A percentile compares a stretch with the other conserved stretches of the same genome.
phyloP scores from a whole-genome alignment of 2,329 filamentous ascomycete genomes.

The Seiridium unicorne region DNA sequence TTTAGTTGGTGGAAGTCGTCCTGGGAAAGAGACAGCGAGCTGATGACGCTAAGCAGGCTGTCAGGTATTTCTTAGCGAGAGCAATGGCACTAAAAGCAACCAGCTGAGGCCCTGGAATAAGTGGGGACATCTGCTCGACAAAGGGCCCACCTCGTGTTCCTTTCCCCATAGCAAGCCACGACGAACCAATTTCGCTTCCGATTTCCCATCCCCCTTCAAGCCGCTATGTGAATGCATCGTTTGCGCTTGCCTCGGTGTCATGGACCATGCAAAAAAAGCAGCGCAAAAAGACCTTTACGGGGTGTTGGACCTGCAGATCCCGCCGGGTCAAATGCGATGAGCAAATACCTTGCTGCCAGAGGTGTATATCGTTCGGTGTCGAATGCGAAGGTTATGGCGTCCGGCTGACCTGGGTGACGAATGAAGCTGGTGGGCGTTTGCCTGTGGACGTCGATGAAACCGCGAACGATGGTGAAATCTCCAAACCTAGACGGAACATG shows the following conservation, averaged over 20 bases:
- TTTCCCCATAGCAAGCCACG: background rate
- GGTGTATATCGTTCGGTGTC: constrained; percentile 9
- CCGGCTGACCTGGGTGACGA: constrained; percentile 14
- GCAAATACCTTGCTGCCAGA: background rate
- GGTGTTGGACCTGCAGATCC: constrained; percentile 4
- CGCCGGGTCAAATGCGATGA: constrained; percentile 8
- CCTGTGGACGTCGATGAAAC: background rate
- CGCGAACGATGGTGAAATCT: background rate
- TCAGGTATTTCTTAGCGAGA: too few relatives aligned
- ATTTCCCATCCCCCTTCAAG: background rate
- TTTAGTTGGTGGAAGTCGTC: too few relatives aligned
- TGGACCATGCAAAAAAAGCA: background rate
- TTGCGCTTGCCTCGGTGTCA: background rate
- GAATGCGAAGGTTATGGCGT: constrained; percentile 19
- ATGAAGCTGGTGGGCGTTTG: background rate
- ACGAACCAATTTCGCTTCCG: background rate
- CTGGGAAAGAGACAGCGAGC: too few relatives aligned
- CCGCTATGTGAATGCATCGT: background rate
- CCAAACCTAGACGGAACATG: background rate
- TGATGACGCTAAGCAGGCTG: too few relatives aligned
- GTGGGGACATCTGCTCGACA: too few relatives aligned
- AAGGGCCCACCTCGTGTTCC: background rate
- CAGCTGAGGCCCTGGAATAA: too few relatives aligned
- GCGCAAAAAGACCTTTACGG: constrained; percentile 5
- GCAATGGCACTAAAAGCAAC: too few relatives aligned